Percentiles rank a stretch among this genome's conserved stretches.
Evolutionary conservation across 495 filamentous ascomycete genomes (phyloP).

Genomic region (Podospora pseudoanserina): DNA sequence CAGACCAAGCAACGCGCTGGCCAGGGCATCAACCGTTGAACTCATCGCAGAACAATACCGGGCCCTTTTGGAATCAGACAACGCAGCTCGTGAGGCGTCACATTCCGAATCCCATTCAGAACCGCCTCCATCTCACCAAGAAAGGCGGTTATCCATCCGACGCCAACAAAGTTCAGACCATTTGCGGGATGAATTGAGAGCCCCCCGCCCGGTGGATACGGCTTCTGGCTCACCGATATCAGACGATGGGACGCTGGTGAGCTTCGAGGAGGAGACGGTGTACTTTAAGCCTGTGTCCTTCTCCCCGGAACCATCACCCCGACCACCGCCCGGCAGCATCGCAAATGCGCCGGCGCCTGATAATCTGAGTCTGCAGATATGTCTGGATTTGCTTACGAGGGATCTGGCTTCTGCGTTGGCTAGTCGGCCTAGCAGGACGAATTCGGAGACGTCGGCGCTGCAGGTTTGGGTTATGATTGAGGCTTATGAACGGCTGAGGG

Average conservation of each 20-base stretch:
- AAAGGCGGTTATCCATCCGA: not conserved
- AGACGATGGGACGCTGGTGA: constrained; percentile 44
- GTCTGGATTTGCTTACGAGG: constrained; percentile 39
- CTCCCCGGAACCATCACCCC: constrained; percentile 24
- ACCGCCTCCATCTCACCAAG: constrained; percentile 22
- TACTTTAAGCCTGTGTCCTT: constrained; percentile 41
- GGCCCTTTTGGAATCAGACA: constrained; percentile 38
- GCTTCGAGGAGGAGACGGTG: constrained; percentile 40
- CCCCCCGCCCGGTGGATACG: not conserved
- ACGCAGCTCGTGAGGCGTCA: constrained; percentile 20
- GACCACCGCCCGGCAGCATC: not conserved
- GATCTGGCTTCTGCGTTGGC: constrained; percentile 39
- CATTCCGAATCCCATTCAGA: constrained; percentile 27
- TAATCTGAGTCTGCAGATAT: constrained; percentile 40
- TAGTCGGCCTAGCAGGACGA: constrained; percentile 21
- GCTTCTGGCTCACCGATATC: constrained; percentile 29
- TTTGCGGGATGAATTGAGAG: not conserved
- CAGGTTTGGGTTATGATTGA: constrained; percentile 55
- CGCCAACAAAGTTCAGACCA: constrained; percentile 19
- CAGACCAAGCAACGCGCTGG: constrained; percentile 24
- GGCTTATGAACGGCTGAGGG: constrained; percentile 45
- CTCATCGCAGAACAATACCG: constrained; percentile 46
- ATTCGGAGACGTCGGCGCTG: constrained; percentile 48
- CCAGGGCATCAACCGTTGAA: constrained; percentile 37
- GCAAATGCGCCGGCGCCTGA: constrained; percentile 22